Evolutionary conservation across 352 stramenopile genomes (phyloP).

Genomic region (Phytophthora niederhauseri): DNA sequence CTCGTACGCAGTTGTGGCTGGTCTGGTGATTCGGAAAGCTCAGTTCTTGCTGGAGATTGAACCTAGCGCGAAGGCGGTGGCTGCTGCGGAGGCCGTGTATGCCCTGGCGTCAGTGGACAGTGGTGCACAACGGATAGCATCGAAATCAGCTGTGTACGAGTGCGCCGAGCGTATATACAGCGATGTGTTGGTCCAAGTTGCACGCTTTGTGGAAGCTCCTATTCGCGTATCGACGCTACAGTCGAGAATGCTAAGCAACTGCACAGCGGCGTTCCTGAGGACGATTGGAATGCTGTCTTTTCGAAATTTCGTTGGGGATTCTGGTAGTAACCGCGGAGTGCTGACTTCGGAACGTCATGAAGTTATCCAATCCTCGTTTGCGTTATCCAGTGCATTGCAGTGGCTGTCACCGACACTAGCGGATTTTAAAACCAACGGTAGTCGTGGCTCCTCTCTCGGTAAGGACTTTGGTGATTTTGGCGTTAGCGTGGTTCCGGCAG

Average conservation of each 20-base stretch:
- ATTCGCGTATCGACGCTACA: slow-evolving; percentile 80
- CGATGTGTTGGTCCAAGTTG: slow-evolving; percentile 85
- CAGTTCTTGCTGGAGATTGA: slow-evolving; percentile 87
- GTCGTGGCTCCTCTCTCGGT: slow-evolving; percentile 29
- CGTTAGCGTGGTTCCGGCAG: slow-evolving; percentile 29
- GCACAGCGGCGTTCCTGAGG: slow-evolving; percentile 75
- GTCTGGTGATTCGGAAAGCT: slow-evolving; percentile 82
- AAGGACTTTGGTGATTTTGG: slow-evolving; percentile 58
- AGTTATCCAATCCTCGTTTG: slow-evolving; percentile 75
- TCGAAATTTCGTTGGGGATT: slow-evolving; percentile 75
- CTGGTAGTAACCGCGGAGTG: slow-evolving; percentile 38
- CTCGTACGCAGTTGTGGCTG: slow-evolving; percentile 81
- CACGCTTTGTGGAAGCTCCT: slow-evolving; percentile 79
- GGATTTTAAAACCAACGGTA: slow-evolving; percentile 36
- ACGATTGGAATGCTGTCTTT: slow-evolving; percentile 83
- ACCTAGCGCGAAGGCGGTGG: slow-evolving; percentile 70
- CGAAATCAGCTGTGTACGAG: slow-evolving; percentile 70
- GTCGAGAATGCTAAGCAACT: slow-evolving; percentile 74
- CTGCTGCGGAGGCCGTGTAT: slow-evolving; percentile 70
- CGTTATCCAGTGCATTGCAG: slow-evolving; percentile 68
- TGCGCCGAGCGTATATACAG: slow-evolving; percentile 85
- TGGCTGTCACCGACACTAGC: slow-evolving; percentile 69
- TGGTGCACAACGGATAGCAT: slow-evolving; percentile 39
- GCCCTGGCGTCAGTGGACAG: slow-evolving; percentile 53
- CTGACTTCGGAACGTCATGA: slow-evolving; percentile 54